A percentile compares a stretch with the other conserved stretches of the same genome.
These are phyloP conservation scores for Plasmodium cynomolgi DNA, from an alignment of 169 alveolate genomes.

Conservation along the genomic window DNA sequence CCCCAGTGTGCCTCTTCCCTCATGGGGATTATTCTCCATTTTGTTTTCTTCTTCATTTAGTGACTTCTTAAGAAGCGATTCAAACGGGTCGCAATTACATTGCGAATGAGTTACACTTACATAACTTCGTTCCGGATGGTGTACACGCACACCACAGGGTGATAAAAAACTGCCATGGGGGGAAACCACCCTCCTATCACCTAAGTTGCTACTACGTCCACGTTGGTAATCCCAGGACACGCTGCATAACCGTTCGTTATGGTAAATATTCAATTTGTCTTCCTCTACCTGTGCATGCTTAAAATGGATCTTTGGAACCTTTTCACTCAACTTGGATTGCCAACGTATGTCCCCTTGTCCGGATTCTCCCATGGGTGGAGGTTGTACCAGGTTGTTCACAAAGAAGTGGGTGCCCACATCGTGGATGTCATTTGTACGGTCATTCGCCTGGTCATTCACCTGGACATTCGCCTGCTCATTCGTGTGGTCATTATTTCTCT, in stretches of 20 bases:
- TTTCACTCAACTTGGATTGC: background rate
- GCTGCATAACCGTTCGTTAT: background rate
- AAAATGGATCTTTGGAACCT: background rate
- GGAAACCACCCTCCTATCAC: background rate
- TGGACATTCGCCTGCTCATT: too few relatives aligned
- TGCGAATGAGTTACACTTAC: background rate
- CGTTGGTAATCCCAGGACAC: background rate
- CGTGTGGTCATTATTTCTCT: background rate
- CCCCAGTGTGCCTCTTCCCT: background rate
- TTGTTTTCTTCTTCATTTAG: background rate
- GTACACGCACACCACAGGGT: background rate
- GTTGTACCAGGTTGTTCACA: background rate
- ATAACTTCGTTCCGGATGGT: background rate
- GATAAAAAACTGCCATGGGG: background rate
- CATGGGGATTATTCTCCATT: background rate
- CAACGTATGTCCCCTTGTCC: background rate
- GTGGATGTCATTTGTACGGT: background rate
- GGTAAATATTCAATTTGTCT: background rate
- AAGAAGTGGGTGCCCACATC: background rate
- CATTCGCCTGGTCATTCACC: too few relatives aligned
- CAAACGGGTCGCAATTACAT: background rate
- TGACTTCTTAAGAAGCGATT: background rate
- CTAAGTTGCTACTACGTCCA: background rate
- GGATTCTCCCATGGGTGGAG: background rate
- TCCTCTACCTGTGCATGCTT: background rate